These are phyloP conservation scores for Daedaleopsis sinensis DNA, from an alignment of 768 basidiomycete genomes.

Conservation along the genomic window DNA sequence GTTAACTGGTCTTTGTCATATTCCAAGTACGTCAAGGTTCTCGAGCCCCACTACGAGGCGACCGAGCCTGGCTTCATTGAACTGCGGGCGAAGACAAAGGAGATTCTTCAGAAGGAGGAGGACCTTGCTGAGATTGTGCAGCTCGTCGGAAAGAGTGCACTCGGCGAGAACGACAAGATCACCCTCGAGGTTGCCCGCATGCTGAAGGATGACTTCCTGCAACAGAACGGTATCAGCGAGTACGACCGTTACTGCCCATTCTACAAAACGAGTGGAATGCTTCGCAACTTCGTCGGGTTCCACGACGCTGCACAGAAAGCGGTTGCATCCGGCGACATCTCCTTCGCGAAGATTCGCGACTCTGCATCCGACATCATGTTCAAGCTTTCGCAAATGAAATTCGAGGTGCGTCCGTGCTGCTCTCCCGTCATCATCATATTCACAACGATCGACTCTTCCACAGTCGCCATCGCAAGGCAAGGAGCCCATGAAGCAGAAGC, in stretches of 20 bases:
- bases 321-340: constrained; percentile 80
- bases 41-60: constrained; percentile 90
- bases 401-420: constrained; percentile 66
- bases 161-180: constrained; percentile 97
- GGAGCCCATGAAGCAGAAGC: constrained; percentile 78
- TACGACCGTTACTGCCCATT: constrained; percentile 98
- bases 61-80: constrained; percentile 95
- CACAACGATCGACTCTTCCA: constrained; percentile 1
- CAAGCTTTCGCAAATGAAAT: constrained; percentile 99
- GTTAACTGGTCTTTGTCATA: constrained; percentile 99
- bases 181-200: constrained; percentile 96
- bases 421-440: neutral
- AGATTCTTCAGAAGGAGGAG: constrained; percentile 98
- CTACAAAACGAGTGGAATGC: constrained; percentile 98
- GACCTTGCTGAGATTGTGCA: constrained; percentile 99
- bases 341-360: constrained; percentile 88
- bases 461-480: constrained; percentile 92
- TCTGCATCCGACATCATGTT: constrained; percentile 86
- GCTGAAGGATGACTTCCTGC: constrained; percentile 96
- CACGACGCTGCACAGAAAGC: constrained; percentile 89
- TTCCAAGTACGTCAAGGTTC: constrained; percentile 95
- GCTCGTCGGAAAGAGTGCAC: constrained; percentile 97
- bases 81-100: constrained; percentile 88
- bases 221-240: constrained; percentile 98
- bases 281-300: constrained; percentile 92